Conservation (phyloP, 2,329 filamentous ascomycete genomes). For the Claviceps arundinis region DNA sequence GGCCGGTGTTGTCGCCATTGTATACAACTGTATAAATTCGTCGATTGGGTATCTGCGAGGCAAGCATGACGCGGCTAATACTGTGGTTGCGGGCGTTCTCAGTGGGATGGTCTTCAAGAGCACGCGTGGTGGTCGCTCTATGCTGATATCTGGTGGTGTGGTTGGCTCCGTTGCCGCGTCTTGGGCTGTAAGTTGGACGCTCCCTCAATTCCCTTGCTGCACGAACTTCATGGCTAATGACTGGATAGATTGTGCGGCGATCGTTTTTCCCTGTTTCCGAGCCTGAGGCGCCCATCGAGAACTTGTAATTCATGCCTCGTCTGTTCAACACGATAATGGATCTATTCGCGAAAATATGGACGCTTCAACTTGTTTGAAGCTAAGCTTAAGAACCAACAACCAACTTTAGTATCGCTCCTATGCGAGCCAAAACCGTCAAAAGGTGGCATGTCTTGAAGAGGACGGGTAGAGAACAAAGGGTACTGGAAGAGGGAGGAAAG, state of each 20-base stretch:
- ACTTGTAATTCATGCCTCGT: constrained; percentile 14
- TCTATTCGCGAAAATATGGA: background rate
- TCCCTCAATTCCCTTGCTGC: background rate
- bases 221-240: constrained; percentile 3
- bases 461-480: constrained; percentile 6
- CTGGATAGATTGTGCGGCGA: constrained; percentile 23
- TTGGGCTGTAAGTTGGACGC: constrained; percentile 65
- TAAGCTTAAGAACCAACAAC: background rate
- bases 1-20: constrained; percentile 86
- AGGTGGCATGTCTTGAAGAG: background rate
- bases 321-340: constrained; percentile 16
- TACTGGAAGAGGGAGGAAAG: background rate
- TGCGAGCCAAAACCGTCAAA: constrained; percentile 5
- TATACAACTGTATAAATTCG: constrained; percentile 90
- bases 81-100: constrained; percentile 68
- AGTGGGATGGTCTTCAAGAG: constrained; percentile 96
- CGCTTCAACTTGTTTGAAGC: background rate
- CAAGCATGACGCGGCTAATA: constrained; percentile 84
- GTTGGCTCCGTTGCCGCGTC: constrained; percentile 72
- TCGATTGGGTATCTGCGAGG: constrained; percentile 66
- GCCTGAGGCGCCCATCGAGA: constrained; percentile 13
- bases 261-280: constrained; percentile 29
- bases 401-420: constrained; percentile 1
- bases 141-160: constrained; percentile 87
- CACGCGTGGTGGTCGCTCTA: constrained; percentile 76